A percentile compares a stretch with the other conserved stretches of the same genome.
phyloP scores from a whole-genome alignment of 768 basidiomycete species.

The Aureoboletus auriporus region DNA sequence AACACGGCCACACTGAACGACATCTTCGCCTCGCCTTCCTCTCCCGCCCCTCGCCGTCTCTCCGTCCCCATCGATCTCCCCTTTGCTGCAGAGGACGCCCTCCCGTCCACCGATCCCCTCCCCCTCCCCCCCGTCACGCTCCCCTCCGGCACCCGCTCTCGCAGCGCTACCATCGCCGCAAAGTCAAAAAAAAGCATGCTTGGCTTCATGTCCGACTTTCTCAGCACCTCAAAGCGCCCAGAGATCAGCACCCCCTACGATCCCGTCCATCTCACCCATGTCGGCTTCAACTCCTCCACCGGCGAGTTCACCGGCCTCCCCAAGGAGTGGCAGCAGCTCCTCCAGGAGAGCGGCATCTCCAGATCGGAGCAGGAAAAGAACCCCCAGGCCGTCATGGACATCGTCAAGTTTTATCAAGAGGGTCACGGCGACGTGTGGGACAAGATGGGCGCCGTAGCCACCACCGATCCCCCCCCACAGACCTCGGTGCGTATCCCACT shows the following conservation, averaged over 20 bases:
- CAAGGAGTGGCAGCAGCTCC: conserved; percentile 97
- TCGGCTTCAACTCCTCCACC: conserved; percentile 98
- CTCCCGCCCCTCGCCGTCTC: conserved; percentile 41
- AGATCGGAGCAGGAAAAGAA: conserved; percentile 95
- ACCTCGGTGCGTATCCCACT: conserved; percentile 46
- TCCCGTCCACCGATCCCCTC: conserved; percentile 12
- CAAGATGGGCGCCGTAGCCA: conserved; percentile 66
- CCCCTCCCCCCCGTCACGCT: background rate
- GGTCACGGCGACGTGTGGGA: conserved; percentile 79
- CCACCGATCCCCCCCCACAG: conserved; percentile 47
- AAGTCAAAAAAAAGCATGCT: conserved; percentile 63
- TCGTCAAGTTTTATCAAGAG: conserved; percentile 98
- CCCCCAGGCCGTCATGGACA: conserved; percentile 96
- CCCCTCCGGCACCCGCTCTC: conserved; percentile 33
- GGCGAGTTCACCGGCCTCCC: conserved; percentile 98
- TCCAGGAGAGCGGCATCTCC: conserved; percentile 95
- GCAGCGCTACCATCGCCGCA: conserved; percentile 38
- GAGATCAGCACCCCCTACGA: conserved; percentile 99
- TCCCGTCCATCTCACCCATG: conserved; percentile 98
- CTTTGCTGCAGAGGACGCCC: conserved; percentile 22
- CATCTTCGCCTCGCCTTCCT: conserved; percentile 48
- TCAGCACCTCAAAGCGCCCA: conserved; percentile 68
- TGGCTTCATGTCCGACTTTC: conserved; percentile 66
- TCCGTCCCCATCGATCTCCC: conserved; percentile 35
- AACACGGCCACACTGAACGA: conserved; percentile 82